A percentile compares a stretch with the other conserved stretches of the same genome.
Conservation (phyloP, 768 basidiomycete species). For the Mycena albidolilacea region DNA sequence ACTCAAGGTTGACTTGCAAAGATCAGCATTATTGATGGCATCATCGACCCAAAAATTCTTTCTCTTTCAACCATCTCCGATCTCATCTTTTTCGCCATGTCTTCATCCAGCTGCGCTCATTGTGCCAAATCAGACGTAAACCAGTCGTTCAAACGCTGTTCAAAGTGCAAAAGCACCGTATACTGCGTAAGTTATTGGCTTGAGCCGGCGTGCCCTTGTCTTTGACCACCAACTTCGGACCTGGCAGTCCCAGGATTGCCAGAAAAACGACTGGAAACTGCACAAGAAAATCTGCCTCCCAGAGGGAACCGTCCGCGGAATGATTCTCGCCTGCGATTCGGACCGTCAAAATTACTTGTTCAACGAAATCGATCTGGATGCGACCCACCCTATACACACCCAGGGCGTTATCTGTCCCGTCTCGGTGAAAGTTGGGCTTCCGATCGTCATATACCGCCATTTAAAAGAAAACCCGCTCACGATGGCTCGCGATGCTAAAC, state of each 20-base stretch:
- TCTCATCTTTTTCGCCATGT: too few relatives aligned
- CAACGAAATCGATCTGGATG: slow-evolving; percentile 13
- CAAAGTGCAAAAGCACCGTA: too few relatives aligned
- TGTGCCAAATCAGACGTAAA: too few relatives aligned
- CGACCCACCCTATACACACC: slow-evolving; percentile 46
- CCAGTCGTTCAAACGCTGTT: too few relatives aligned
- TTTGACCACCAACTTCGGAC: too few relatives aligned
- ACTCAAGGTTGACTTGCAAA: too few relatives aligned
- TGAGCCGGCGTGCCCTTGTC: too few relatives aligned
- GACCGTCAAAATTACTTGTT: neutral
- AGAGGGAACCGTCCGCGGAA: slow-evolving; percentile 1
- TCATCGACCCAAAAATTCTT: too few relatives aligned
- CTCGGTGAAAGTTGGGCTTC: slow-evolving; percentile 46
- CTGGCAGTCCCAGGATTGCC: neutral
- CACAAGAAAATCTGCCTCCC: neutral
- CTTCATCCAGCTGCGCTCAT: too few relatives aligned
- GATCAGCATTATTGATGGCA: too few relatives aligned
- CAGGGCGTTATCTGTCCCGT: slow-evolving; percentile 45
- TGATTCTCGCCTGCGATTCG: neutral
- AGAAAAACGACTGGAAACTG: neutral
- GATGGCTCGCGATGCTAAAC: slow-evolving; percentile 41
- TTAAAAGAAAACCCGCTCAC: slow-evolving; percentile 36
- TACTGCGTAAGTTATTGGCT: too few relatives aligned
- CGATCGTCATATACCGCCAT: slow-evolving; percentile 48
- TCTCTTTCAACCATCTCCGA: too few relatives aligned